Evolutionary conservation across 148 eudicot species (phyloP).

Genomic region (Cornus suecica): DNA sequence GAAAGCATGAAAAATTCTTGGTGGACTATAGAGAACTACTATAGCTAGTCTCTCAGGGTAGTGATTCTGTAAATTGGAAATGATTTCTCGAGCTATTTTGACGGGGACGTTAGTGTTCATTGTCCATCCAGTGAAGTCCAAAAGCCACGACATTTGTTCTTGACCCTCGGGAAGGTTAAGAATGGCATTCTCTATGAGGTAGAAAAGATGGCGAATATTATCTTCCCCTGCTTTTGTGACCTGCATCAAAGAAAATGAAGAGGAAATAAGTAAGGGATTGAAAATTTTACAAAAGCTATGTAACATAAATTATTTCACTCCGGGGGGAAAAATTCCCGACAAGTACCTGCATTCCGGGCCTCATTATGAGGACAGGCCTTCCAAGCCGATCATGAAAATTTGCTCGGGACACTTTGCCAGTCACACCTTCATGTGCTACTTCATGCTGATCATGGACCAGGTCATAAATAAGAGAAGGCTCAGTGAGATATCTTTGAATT

Average conservation of each 20-base stretch:
- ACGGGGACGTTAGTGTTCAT: slow-evolving; percentile 56
- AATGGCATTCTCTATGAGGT: slow-evolving; percentile 79
- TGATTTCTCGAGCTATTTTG: slow-evolving; percentile 69
- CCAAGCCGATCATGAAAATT: slow-evolving; percentile 72
- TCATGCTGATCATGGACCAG: slow-evolving; percentile 51
- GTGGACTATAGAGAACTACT: slow-evolving; percentile 73
- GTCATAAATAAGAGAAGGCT: background rate
- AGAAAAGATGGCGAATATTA: slow-evolving; percentile 78
- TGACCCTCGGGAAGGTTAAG: slow-evolving; percentile 85
- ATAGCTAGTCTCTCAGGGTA: slow-evolving; percentile 94
- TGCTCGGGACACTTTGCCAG: slow-evolving; percentile 85
- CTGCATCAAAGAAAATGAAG: slow-evolving; percentile 34
- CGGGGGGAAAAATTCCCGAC: background rate
- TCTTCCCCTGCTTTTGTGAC: slow-evolving; percentile 65
- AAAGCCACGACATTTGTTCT: slow-evolving; percentile 90
- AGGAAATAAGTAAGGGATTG: background rate
- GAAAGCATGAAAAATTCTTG: slow-evolving; percentile 77
- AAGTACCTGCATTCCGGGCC: slow-evolving; percentile 92
- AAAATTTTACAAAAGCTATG: background rate
- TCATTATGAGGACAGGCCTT: slow-evolving; percentile 86
- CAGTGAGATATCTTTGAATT: background rate
- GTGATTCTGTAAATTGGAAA: slow-evolving; percentile 73
- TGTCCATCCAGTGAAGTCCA: slow-evolving; percentile 83
- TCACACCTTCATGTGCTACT: slow-evolving; percentile 88
- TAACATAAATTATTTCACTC: background rate